Evolutionary conservation across 78 protist species (phyloP).

Genomic region (Speleostelium caveatum): DNA sequence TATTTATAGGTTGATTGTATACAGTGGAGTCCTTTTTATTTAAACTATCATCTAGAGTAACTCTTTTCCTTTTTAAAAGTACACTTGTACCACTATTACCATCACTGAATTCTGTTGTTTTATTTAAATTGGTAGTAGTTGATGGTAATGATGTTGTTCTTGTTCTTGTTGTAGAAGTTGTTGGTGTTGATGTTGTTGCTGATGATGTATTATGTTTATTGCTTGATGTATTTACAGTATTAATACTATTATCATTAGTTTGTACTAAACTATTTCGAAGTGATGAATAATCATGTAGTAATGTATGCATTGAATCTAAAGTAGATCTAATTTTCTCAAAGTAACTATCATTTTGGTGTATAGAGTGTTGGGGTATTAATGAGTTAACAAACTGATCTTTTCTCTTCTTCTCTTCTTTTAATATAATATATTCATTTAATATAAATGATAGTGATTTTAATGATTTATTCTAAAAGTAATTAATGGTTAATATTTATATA

Average conservation of each 20-base stretch:
- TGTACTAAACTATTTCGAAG: neutral
- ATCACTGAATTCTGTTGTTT: neutral
- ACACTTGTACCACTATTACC: no score
- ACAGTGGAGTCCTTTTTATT: no score
- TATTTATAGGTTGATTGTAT: no score
- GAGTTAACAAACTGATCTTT: conserved; percentile 25
- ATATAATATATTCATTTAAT: conserved; percentile 45
- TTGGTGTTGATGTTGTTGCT: neutral
- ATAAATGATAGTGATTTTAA: conserved; percentile 36
- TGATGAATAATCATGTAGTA: conserved; percentile 34
- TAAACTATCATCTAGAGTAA: no score
- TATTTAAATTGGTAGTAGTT: no score
- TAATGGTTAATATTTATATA: neutral
- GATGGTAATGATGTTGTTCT: neutral
- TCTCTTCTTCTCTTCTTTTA: conserved; percentile 46
- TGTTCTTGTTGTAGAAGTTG: neutral
- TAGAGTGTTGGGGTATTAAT: neutral
- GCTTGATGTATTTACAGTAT: neutral
- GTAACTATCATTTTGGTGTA: conserved; percentile 9
- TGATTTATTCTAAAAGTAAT: neutral
- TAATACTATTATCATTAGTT: neutral
- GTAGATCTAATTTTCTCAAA: conserved; percentile 35
- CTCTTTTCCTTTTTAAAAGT: neutral
- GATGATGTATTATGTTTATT: no score
- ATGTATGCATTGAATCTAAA: neutral